phyloP scores from a whole-genome alignment of 2,329 filamentous ascomycete species.

The Xylaria polymorpha region DNA sequence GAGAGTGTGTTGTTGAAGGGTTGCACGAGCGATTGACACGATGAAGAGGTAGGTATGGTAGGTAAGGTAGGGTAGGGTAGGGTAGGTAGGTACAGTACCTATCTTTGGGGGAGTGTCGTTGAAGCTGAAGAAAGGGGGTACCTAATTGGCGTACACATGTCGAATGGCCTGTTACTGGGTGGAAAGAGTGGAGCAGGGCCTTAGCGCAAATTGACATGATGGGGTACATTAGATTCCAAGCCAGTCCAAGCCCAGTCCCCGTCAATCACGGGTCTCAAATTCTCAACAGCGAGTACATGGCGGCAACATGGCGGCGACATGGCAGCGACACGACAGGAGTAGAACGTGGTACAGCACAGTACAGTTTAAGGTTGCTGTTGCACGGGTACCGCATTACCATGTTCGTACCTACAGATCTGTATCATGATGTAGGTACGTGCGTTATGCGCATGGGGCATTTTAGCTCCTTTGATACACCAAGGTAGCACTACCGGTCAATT shows the following conservation, averaged over 20 bases:
- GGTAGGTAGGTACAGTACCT: too few relatives aligned
- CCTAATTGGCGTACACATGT: conserved; percentile 30
- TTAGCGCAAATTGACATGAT: conserved; percentile 32
- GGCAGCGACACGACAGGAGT: neutral
- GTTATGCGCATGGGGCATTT: neutral
- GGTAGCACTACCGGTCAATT: neutral
- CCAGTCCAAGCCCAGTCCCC: conserved; percentile 8
- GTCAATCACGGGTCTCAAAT: conserved; percentile 1
- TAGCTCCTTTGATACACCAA: neutral
- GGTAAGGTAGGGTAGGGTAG: neutral
- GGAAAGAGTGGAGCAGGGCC: conserved; percentile 20
- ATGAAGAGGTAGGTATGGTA: neutral
- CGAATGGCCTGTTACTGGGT: conserved; percentile 22
- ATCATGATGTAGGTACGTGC: conserved; percentile 1
- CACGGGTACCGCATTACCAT: too few relatives aligned
- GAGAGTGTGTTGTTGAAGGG: conserved; percentile 8
- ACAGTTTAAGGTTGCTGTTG: neutral
- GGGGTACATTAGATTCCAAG: conserved; percentile 34
- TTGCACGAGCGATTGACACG: conserved; percentile 20
- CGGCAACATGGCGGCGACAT: too few relatives aligned
- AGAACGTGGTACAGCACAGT: neutral
- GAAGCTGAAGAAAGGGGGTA: conserved; percentile 34
- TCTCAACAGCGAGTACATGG: too few relatives aligned
- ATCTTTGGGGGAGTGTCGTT: conserved; percentile 14
- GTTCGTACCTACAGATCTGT: neutral